A percentile compares a stretch with the other conserved stretches of the same genome.
phyloP scores from a whole-genome alignment of 805 yeast genomes.

The Metschnikowia proteae region DNA sequence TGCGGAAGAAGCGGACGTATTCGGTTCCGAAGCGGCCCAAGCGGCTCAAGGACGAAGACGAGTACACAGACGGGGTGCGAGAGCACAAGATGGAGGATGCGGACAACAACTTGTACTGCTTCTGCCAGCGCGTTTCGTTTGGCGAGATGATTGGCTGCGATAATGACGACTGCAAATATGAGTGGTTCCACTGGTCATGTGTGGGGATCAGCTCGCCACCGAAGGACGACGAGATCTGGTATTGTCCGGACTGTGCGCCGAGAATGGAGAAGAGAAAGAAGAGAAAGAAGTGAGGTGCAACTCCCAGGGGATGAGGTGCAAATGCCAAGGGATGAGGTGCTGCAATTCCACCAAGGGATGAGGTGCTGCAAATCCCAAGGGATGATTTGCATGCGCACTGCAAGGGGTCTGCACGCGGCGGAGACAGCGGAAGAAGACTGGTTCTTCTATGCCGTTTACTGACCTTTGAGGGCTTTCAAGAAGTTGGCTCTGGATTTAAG shows the following conservation, averaged over 20 bases:
- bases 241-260: slow-evolving; percentile 77
- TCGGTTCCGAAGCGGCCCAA: slow-evolving; percentile 17
- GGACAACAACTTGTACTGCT: slow-evolving; percentile 59
- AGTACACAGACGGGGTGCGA: slow-evolving; percentile 7
- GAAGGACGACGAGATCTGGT: slow-evolving; percentile 78
- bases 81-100: slow-evolving; percentile 32
- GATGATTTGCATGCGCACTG: too few relatives aligned
- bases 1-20: slow-evolving; percentile 15
- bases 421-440: too few relatives aligned
- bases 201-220: slow-evolving; percentile 89
- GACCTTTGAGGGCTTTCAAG: too few relatives aligned
- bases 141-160: slow-evolving; percentile 98
- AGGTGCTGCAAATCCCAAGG: neutral
- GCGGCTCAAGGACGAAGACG: slow-evolving; percentile 18
- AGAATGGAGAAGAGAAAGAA: slow-evolving; percentile 44
- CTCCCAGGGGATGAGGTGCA: neutral
- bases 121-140: slow-evolving; percentile 89
- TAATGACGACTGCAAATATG: slow-evolving; percentile 78
- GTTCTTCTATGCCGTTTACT: too few relatives aligned
- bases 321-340: too few relatives aligned
- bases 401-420: too few relatives aligned
- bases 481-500: too few relatives aligned
- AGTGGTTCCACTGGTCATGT: slow-evolving; percentile 97
- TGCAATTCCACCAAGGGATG: too few relatives aligned
- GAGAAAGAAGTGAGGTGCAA: slow-evolving; percentile 29